These are phyloP conservation scores for Limonium bicolor DNA, from an alignment of 148 eudicot genomes.

Conservation along the genomic window DNA sequence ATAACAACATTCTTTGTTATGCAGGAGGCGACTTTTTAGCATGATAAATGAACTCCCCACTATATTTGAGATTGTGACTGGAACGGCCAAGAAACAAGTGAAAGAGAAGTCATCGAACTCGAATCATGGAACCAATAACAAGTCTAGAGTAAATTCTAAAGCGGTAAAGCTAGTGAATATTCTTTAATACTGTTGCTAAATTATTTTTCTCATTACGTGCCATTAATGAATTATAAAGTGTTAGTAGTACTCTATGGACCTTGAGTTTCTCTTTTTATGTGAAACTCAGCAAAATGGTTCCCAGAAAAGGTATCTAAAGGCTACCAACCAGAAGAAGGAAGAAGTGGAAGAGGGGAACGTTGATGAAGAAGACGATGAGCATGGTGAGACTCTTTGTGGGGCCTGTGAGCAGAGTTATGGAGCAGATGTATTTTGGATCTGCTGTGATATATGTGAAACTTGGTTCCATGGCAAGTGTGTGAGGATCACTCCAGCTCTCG, in stretches of 20 bases:
- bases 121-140: conserved; percentile 8
- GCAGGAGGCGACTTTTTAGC: conserved; percentile 8
- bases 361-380: conserved; percentile 8
- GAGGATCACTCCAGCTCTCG: conserved; percentile 9
- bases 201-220: too few relatives aligned
- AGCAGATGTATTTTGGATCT: conserved; percentile 10
- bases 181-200: not conserved
- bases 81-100: conserved; percentile 3
- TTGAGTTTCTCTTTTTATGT: too few relatives aligned
- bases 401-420: conserved; percentile 12
- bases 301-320: conserved; percentile 5
- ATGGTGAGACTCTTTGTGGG: conserved; percentile 7
- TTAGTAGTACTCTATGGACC: too few relatives aligned
- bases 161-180: conserved; percentile 4
- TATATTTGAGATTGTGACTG: conserved; percentile 8
- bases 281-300: not conserved
- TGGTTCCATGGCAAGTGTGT: conserved; percentile 17
- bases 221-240: too few relatives aligned
- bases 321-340: not conserved
- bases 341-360: conserved; percentile 3
- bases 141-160: conserved; percentile 8
- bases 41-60: conserved; percentile 11
- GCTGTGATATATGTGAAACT: conserved; percentile 10
- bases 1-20: too few relatives aligned
- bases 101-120: conserved; percentile 10